Conservation (phyloP, 768 basidiomycete species). For the Mycena vitilis region DNA sequence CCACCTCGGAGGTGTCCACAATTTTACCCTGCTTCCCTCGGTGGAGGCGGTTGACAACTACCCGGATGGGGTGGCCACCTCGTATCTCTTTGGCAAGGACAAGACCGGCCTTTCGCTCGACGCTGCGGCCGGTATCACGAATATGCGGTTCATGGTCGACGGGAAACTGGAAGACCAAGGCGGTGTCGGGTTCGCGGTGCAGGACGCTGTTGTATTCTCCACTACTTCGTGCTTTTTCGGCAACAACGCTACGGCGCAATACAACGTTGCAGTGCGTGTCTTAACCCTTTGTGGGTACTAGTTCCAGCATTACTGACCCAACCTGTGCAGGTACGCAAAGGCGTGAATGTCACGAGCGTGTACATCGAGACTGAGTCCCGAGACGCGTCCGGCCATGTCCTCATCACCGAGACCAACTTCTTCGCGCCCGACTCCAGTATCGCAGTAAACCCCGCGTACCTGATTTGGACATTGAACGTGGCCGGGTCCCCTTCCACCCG, state of each 20-base stretch:
- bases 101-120: conserved; percentile 8
- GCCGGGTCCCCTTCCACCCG: conserved; percentile 14
- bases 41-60: conserved; percentile 9
- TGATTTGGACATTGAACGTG: conserved; percentile 19
- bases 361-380: conserved; percentile 20
- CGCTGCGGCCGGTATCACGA: conserved; percentile 13
- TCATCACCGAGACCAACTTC: not conserved
- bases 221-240: conserved; percentile 17
- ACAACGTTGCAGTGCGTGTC: conserved; percentile 23
- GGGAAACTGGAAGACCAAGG: conserved; percentile 22
- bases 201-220: conserved; percentile 18
- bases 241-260: conserved; percentile 6
- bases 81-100: conserved; percentile 11
- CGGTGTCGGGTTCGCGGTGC: conserved; percentile 21
- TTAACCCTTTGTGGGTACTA: no score
- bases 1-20: conserved; percentile 13
- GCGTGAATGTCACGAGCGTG: conserved; percentile 13
- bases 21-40: conserved; percentile 14
- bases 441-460: conserved; percentile 15
- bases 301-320: no score
- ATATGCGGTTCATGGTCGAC: conserved; percentile 21
- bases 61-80: conserved; percentile 13
- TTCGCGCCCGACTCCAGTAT: conserved; percentile 17
- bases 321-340: conserved; percentile 23
- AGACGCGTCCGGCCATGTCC: conserved; percentile 3